A percentile compares a stretch with the other conserved stretches of the same genome.
Evolutionary conservation across 106 monocot species (phyloP).

Genomic region (Platanthera guangdongensis): DNA sequence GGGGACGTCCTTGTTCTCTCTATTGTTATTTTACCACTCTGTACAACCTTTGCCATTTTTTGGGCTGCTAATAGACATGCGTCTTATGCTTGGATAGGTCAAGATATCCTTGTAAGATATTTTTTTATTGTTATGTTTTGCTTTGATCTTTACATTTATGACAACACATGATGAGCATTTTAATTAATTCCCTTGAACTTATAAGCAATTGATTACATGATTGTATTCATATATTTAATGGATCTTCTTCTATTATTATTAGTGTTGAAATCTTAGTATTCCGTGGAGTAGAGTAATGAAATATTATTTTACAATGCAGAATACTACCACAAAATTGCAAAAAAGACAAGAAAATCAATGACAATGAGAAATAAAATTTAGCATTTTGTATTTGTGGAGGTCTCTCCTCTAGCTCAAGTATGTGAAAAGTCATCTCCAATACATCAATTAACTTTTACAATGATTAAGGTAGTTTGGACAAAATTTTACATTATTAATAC

Average conservation of each 20-base stretch:
- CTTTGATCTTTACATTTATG: neutral
- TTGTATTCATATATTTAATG: neutral
- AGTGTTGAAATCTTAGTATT: neutral
- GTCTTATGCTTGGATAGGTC: constrained; percentile 93
- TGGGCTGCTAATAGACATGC: constrained; percentile 85
- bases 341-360: too few relatives aligned
- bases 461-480: too few relatives aligned
- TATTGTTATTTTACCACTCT: constrained; percentile 53
- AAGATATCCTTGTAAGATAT: constrained; percentile 91
- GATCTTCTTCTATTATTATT: neutral
- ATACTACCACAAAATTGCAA: too few relatives aligned
- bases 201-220: neutral
- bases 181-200: neutral
- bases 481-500: too few relatives aligned
- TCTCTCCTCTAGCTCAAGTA: too few relatives aligned
- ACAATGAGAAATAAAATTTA: too few relatives aligned
- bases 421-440: too few relatives aligned
- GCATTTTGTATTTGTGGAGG: too few relatives aligned
- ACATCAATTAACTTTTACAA: too few relatives aligned
- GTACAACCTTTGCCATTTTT: constrained; percentile 68
- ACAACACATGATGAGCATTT: neutral
- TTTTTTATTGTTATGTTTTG: constrained; percentile 4
- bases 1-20: constrained; percentile 75
- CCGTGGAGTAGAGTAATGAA: too few relatives aligned
- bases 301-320: too few relatives aligned